Evolutionary conservation across 1,284 basidiomycete species (phyloP).

Genomic region (Cutaneotrichosporon sp.): DNA sequence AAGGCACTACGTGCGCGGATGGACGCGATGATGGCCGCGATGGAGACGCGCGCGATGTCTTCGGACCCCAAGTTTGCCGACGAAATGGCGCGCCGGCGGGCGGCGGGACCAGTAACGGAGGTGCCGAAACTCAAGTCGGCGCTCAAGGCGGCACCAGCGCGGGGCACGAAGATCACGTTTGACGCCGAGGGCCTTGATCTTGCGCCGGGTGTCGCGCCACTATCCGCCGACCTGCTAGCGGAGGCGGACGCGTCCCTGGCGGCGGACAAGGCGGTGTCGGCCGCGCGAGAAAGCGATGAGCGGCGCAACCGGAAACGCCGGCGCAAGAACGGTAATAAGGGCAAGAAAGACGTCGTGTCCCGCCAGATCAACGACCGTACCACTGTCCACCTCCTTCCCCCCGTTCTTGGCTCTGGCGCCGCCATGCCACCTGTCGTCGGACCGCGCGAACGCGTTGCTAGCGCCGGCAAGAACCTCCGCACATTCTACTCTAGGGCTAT

Average conservation of each 20-base stretch:
- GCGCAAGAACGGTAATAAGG: constrained; percentile 7
- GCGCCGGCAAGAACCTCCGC: constrained; percentile 7
- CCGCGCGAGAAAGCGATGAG: constrained; percentile 1
- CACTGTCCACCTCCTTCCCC: constrained; percentile 23
- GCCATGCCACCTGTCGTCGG: constrained; percentile 28
- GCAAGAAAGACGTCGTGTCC: constrained; percentile 8
- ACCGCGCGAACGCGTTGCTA: constrained; percentile 7
- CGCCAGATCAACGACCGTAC: constrained; percentile 7
- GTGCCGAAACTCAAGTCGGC: constrained; percentile 5
- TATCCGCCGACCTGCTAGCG: constrained; percentile 9
- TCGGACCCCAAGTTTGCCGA: constrained; percentile 10
- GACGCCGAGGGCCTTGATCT: constrained; percentile 12
- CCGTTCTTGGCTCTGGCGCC: constrained; percentile 9
- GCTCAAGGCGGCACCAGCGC: too few species aligned
- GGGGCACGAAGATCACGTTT: neutral
- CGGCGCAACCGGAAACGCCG: constrained; percentile 4
- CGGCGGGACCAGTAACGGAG: constrained; percentile 9
- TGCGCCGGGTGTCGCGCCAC: constrained; percentile 12
- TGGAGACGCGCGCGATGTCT: constrained; percentile 32
- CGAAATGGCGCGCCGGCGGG: neutral
- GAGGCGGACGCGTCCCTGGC: constrained; percentile 12
- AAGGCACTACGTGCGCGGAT: constrained; percentile 22
- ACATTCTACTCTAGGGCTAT: constrained; percentile 34
- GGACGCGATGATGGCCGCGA: constrained; percentile 34
- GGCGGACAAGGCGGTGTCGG: neutral